A percentile compares a stretch with the other conserved stretches of the same genome.
These are phyloP conservation scores for Fragosphaeria purpurea DNA, from an alignment of 2,329 filamentous ascomycete genomes.

Conservation along the genomic window DNA sequence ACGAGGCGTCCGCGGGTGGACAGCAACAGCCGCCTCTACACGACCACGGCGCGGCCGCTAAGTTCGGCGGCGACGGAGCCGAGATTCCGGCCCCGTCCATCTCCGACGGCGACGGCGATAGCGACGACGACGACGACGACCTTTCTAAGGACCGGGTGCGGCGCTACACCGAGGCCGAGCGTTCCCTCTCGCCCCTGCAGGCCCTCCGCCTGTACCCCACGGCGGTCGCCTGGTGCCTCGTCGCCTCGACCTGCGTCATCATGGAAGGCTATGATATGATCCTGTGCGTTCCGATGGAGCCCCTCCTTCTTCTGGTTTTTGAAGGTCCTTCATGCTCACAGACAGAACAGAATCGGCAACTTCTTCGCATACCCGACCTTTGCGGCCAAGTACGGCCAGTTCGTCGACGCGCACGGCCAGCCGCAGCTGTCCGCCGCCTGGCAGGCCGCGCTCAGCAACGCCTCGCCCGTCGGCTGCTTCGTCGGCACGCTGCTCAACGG, in stretches of 20 bases:
- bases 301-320: neutral
- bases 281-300: constrained; percentile 4
- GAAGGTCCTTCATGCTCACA: neutral
- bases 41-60: too few species aligned
- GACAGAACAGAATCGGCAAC: constrained; percentile 11
- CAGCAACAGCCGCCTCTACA: too few species aligned
- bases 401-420: constrained; percentile 16
- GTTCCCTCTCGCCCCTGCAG: constrained; percentile 13
- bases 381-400: constrained; percentile 19
- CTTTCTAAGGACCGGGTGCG: neutral
- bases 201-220: constrained; percentile 13
- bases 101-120: too few species aligned
- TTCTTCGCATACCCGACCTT: constrained; percentile 16
- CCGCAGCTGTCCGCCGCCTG: constrained; percentile 36
- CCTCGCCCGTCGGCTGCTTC: constrained; percentile 33
- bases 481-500: constrained; percentile 40
- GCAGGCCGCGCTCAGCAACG: constrained; percentile 35
- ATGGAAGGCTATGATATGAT: constrained; percentile 19
- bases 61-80: too few species aligned
- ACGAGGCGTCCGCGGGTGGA: too few species aligned
- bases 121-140: neutral
- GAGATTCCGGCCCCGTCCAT: too few species aligned
- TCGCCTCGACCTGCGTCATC: constrained; percentile 12
- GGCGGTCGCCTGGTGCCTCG: constrained; percentile 12
- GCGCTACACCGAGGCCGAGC: neutral